These are phyloP conservation scores for Tricholoma terreum DNA, from an alignment of 768 basidiomycete species.

Conservation along the genomic window DNA sequence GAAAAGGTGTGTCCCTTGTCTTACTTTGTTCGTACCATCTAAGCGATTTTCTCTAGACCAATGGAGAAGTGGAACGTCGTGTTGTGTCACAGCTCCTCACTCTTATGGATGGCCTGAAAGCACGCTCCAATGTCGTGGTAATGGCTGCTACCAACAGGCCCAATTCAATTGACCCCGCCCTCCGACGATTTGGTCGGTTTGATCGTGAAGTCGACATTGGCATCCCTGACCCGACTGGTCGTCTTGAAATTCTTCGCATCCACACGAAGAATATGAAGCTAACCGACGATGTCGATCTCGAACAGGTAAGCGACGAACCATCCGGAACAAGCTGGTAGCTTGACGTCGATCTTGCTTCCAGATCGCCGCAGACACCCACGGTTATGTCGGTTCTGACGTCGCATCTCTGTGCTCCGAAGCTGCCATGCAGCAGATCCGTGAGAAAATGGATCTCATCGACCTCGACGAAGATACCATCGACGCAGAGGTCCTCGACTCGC, in stretches of 20 bases:
- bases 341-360: conserved; percentile 29
- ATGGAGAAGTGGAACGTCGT: conserved; percentile 99
- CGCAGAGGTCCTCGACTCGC: conserved; percentile 96
- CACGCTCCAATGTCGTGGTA: conserved; percentile 97
- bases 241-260: conserved; percentile 97
- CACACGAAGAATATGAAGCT: conserved; percentile 99
- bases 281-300: conserved; percentile 93
- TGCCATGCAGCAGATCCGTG: conserved; percentile 99
- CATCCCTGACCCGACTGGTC: conserved; percentile 98
- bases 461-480: conserved; percentile 98
- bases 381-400: conserved; percentile 98
- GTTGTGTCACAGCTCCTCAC: conserved; percentile 98
- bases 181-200: conserved; percentile 98
- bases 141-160: conserved; percentile 99
- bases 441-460: conserved; percentile 99
- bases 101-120: conserved; percentile 98
- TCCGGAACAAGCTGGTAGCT: neutral
- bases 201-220: conserved; percentile 99
- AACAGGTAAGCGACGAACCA: conserved; percentile 55
- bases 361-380: conserved; percentile 99
- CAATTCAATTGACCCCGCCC: conserved; percentile 98
- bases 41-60: conserved; percentile 58
- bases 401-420: conserved; percentile 98
- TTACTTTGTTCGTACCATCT: neutral
- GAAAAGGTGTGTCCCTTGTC: conserved; percentile 71